Evolutionary conservation across 495 filamentous ascomycete species (phyloP).

Genomic region (Penicillium silybi): DNA sequence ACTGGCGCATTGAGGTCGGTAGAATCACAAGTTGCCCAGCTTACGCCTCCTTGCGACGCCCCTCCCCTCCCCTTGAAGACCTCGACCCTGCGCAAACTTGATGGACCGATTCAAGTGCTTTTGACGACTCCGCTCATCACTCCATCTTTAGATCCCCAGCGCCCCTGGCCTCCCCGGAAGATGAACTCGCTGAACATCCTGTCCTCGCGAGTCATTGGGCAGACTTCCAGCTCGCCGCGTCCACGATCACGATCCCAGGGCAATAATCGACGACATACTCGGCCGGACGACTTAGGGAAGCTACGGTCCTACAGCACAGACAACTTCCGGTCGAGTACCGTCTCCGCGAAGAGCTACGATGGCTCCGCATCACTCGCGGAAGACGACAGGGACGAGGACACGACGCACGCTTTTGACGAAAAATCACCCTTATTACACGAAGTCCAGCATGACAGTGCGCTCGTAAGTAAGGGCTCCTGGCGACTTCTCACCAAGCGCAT

Average conservation of each 20-base stretch:
- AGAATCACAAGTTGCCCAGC: conserved; percentile 13
- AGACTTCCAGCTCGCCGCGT: conserved; percentile 48
- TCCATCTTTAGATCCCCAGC: conserved; percentile 30
- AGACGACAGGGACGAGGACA: conserved; percentile 29
- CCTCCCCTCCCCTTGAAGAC: conserved; percentile 10
- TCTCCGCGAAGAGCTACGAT: conserved; percentile 31
- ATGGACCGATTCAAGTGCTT: conserved; percentile 18
- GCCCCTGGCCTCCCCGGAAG: conserved; percentile 51
- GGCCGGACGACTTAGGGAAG: conserved; percentile 42
- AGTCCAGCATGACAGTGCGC: conserved; percentile 43
- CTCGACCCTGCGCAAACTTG: conserved; percentile 5
- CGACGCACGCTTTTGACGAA: conserved; percentile 49
- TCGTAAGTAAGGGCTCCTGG: conserved; percentile 53
- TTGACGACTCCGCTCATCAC: conserved; percentile 26
- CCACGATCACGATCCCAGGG: conserved; percentile 64
- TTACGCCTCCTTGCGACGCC: conserved; percentile 20
- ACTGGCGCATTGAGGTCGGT: conserved; percentile 47
- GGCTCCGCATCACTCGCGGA: conserved; percentile 27
- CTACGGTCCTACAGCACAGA: conserved; percentile 46
- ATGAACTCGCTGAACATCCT: conserved; percentile 99
- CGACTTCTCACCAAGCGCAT: conserved; percentile 40
- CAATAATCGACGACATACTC: conserved; percentile 45
- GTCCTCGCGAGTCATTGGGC: conserved; percentile 76
- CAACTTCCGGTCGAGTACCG: conserved; percentile 33
- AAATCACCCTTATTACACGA: conserved; percentile 58